Base-by-base conservation (phyloP, 2,329 filamentous ascomycete species). In the Epichloe hybrida region DNA sequence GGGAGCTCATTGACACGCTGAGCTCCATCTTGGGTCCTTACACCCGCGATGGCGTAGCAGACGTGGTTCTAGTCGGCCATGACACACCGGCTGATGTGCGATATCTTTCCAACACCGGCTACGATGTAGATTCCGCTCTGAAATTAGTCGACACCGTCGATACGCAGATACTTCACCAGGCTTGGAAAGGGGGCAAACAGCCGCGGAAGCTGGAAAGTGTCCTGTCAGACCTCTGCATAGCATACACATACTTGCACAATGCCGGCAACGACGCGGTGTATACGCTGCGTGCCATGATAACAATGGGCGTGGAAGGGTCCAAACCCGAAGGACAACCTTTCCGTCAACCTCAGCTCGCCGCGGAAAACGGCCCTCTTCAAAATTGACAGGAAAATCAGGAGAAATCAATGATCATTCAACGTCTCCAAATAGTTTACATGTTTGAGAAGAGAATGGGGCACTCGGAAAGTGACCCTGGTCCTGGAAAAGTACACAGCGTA, bases 261-360 rank as follows among this genome's bases (percentile, higher is more conserved):
- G 89, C 83, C 0, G 82, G 89, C 2, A 95, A 95, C 56, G 89
- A 95, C 62, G 88, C 89, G 0, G 76, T 81, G 1, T 93, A 85
- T 62, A 91, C 88, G 0, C 67, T 95, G 55, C 81, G 83, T 54
- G 84, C 81, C 7, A 77, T 93, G 73, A 64, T 95, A 6, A 78
- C 61, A 0, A 54, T 69, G 17, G 65, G 63, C 1, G 38, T 66
- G 20, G 59, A 61, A 50, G 52, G 58, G 2, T 15, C 46, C 2
- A 37, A 15, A 27, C 49, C 49, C 2, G 13, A 27, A 21, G 38
- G 37, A 6, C 35, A 48, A 34, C 41, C 43, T 9, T 11, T 5
- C n/a, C 43, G 43, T 38, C 12, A 9, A 15, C 15, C 49, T 15
- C 37, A 36, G 20, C 41, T 50, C 11, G 48, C 20, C 11, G 13